A percentile compares a stretch with the other conserved stretches of the same genome.
Conservation (phyloP, 2,329 filamentous ascomycete genomes). For the Pseudogymnoascus sp. region DNA sequence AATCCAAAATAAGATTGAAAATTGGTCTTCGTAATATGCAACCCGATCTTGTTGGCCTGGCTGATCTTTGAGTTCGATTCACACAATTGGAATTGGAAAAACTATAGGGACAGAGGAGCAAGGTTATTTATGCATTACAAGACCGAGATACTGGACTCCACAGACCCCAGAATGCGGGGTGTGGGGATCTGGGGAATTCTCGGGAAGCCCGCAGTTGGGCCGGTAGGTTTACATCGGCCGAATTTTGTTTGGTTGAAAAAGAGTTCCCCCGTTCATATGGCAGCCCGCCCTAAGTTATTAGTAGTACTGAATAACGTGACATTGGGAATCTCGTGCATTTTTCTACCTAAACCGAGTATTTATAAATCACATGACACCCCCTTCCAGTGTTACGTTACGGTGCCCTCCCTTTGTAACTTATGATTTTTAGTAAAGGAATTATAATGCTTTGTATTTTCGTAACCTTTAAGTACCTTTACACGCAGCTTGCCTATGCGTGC, state of each 20-base stretch:
- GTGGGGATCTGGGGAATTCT: not conserved
- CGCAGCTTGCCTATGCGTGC: not conserved
- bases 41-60: not conserved
- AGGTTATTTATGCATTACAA: not conserved
- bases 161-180: not conserved
- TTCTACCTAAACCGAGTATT: not conserved
- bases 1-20: not conserved
- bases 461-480: not conserved
- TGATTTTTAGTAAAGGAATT: not conserved
- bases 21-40: not conserved
- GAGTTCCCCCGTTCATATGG: not conserved
- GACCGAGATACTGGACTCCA: not conserved
- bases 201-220: not conserved
- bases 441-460: not conserved
- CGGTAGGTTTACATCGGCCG: not conserved
- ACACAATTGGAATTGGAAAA: not conserved
- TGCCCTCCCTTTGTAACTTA: not conserved
- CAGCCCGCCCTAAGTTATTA: no score
- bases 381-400: not conserved
- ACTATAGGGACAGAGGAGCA: not conserved
- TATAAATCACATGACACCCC: not conserved
- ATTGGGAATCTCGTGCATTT: not conserved
- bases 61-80: not conserved
- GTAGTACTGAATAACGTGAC: not conserved
- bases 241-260: not conserved